These are phyloP conservation scores for Syzygium oleosum DNA, from an alignment of 345 rosid species.

Conservation along the genomic window DNA sequence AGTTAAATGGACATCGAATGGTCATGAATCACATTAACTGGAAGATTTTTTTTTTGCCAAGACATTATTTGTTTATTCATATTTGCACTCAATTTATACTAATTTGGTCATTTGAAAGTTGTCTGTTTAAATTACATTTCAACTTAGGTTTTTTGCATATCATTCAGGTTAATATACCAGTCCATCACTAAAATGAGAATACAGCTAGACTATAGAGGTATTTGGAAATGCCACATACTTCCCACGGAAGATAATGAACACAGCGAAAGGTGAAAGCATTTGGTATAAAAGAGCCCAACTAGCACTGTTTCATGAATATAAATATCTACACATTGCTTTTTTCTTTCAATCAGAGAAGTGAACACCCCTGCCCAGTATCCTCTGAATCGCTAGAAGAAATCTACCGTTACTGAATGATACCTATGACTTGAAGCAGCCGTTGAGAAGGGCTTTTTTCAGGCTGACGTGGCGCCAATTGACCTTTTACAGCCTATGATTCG, in stretches of 20 bases:
- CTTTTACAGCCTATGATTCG: constrained; percentile 47
- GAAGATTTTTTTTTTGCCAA: neutral
- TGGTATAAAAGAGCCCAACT: neutral
- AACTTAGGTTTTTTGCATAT: neutral
- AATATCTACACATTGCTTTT: neutral
- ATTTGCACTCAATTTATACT: neutral
- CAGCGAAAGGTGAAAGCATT: neutral
- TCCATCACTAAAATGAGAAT: neutral
- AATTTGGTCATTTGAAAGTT: neutral
- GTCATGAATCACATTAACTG: neutral
- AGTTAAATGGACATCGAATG: neutral
- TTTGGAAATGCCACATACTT: neutral
- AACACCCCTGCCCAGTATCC: neutral
- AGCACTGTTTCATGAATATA: neutral
- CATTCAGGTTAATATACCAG: neutral
- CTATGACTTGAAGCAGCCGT: constrained; percentile 82
- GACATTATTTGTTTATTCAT: neutral
- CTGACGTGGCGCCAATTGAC: constrained; percentile 50
- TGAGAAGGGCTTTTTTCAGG: constrained; percentile 52
- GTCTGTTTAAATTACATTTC: neutral
- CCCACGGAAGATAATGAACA: neutral
- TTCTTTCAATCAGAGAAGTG: neutral
- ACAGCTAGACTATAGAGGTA: neutral
- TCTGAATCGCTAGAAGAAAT: neutral
- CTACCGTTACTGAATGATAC: constrained; percentile 27